Evolutionary conservation across 108 stramenopile genomes (phyloP).

Genomic region (Heterococcus sp.): DNA sequence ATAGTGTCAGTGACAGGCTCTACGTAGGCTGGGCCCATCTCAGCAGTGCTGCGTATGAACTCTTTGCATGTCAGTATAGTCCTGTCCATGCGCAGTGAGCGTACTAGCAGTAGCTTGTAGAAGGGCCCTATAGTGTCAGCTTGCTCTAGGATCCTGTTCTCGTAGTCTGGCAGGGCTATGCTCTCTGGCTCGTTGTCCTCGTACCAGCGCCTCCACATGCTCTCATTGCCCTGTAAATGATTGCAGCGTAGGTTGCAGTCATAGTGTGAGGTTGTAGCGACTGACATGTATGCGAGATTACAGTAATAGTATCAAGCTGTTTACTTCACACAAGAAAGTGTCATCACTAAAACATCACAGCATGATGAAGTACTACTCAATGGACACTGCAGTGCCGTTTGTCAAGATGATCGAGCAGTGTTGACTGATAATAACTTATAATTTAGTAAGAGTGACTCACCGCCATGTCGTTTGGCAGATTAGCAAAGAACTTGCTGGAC

Average conservation of each 20-base stretch:
- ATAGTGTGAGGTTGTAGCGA: too few species aligned
- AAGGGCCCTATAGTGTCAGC: conserved; percentile 68
- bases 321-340: too few species aligned
- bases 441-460: conserved; percentile 1
- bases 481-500: conserved; percentile 69
- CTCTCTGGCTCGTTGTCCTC: conserved; percentile 81
- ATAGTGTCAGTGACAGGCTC: conserved; percentile 88
- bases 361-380: too few species aligned
- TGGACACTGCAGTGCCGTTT: too few species aligned
- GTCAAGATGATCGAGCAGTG: too few species aligned
- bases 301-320: too few species aligned
- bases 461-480: conserved; percentile 71
- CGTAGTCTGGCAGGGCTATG: conserved; percentile 77
- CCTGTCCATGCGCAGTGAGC: conserved; percentile 78
- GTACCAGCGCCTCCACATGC: conserved; percentile 62
- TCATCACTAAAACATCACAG: too few species aligned
- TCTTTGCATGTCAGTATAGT: conserved; percentile 78
- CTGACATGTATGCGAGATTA: too few species aligned
- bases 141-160: conserved; percentile 67
- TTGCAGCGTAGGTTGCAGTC: too few species aligned
- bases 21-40: conserved; percentile 77
- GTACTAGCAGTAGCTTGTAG: conserved; percentile 73
- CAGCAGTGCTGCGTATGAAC: conserved; percentile 70
- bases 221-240: background rate
- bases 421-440: too few species aligned